Base-by-base conservation (phyloP, 371 early-diverging fungal species). In the Thermomucor indicae-seudaticae region DNA sequence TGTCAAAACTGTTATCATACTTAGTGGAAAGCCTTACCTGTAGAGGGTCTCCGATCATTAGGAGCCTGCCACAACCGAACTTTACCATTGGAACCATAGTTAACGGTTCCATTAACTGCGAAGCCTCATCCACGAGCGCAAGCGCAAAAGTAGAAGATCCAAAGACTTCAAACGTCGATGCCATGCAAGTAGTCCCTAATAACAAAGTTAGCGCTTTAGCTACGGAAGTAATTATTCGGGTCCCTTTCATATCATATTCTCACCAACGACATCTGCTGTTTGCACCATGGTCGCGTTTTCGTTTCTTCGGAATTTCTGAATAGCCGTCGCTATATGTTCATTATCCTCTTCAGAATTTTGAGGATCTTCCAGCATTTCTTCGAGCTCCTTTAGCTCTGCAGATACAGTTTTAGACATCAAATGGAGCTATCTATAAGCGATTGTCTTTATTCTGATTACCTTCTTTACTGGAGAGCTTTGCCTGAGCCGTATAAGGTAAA, bases 1-100 rank as follows among this genome's bases (percentile, higher is more conserved):
- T n/a, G n/a, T n/a, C n/a, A n/a, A n/a, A n/a, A n/a, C n/a, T 37
- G 20, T 19, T 25, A 4, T 22, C 30, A 17, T 44, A 44, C 7
- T n/a, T n/a, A n/a, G n/a, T n/a, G n/a, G n/a, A n/a, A n/a, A n/a
- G n/a, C 3, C 11, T 27, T 60, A 71, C 72, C 63, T 77, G 78
- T 17, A 80, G 59, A 1, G 97, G 98, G 61, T 98, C 98, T 12
- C 98, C 98, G 28, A 96, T 89, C 43, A 96, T 70, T 8, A 98
- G 72, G 5, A 91, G 57, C 14, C 80, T 70, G 35, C 75, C 67
- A 19, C 81, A 77, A 6, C 72, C 57, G 32, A 90, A 85, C 10
- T 84, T 68, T 3, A 75, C 57, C 29, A 95, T 47, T 0, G 96
- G 96, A 0, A 96, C 80, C 55, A 96, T 64, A 0, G 89, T 82